Base-by-base conservation (phyloP, 2,329 filamentous ascomycete species). In the Phialocephala sp. region DNA sequence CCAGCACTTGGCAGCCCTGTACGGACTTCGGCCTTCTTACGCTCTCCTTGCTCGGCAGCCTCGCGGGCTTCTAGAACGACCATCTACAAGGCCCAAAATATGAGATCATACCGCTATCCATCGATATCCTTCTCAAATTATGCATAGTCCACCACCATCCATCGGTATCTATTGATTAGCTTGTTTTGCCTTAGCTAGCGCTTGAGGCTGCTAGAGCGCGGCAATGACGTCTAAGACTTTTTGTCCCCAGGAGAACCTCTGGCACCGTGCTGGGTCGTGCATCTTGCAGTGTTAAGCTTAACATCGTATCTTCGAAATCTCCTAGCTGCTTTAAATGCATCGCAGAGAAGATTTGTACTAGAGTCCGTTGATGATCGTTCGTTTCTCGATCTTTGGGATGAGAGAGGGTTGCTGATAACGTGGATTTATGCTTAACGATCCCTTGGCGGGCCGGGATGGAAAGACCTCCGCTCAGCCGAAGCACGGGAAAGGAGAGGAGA, bases 201-300 rank as follows among this genome's bases (percentile, higher is more conserved):
- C 12, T 37, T 61, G 27, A 36, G 59, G 18, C 36, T 37, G 27
- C 59, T 61, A 61, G 35, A 47, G n/a, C 6, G 32, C 59, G 59
- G 59, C 15, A 50, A 41, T 61, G 59, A 61, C 59, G 59, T 54
- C n/a, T 18, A 61, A 39, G 45, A 52, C 45, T 61, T 61, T 59
- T 45, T 12, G 47, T n/a, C n/a, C n/a, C 47, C 15, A 2, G 24
- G 22, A 9, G 47, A 8, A 52, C 22, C 4, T 27, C 24, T 20
- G 27, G 27, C 20, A 52, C 9, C 47, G 47, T 32, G 9, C 47
- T 52, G 47, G 14, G 2, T 24, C 24, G 22, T 52, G 47, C 8
- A 5, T 32, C 27, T 32, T 32, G 27, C 27, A 32, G 3, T 32
- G 27, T 32, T 32, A 6, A 32, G 27, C n/a, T 20, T 4, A n/a